These are phyloP conservation scores for Quillaja saponaria DNA, from an alignment of 306 rosid species.

Conservation along the genomic window DNA sequence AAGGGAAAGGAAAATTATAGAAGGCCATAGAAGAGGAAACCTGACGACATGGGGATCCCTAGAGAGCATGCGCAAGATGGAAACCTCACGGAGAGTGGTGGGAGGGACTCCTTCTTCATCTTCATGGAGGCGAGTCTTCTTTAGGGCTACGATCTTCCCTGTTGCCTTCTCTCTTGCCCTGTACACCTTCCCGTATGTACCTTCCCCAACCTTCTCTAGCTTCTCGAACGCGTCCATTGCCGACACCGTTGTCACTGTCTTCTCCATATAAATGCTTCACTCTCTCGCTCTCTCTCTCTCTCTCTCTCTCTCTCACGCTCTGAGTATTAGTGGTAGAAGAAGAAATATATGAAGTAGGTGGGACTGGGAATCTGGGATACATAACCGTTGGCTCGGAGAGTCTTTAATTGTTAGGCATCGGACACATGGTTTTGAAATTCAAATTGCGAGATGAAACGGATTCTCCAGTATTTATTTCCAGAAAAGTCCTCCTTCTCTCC, in stretches of 20 bases:
- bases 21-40: slow-evolving; percentile 9
- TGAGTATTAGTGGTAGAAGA: background rate
- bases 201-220: slow-evolving; percentile 93
- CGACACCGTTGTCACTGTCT: slow-evolving; percentile 33
- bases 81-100: slow-evolving; percentile 94
- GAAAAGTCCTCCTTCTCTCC: background rate
- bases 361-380: no score
- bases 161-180: slow-evolving; percentile 80
- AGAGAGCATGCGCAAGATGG: slow-evolving; percentile 93
- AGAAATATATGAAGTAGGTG: no score
- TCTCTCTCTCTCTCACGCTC: slow-evolving; percentile 15
- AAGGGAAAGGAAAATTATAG: background rate
- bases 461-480: no score
- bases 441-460: no score
- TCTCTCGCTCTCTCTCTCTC: slow-evolving; percentile 10
- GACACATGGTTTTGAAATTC: no score
- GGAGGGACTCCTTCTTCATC: slow-evolving; percentile 98
- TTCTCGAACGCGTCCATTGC: slow-evolving; percentile 89
- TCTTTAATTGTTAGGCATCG: no score
- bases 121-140: slow-evolving; percentile 95
- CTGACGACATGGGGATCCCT: slow-evolving; percentile 85
- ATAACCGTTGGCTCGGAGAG: no score
- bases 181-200: slow-evolving; percentile 90
- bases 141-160: slow-evolving; percentile 86
- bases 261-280: slow-evolving; percentile 39